Conservation (phyloP, 208 protist genomes). For the Jaenimonas drosophilae region DNA sequence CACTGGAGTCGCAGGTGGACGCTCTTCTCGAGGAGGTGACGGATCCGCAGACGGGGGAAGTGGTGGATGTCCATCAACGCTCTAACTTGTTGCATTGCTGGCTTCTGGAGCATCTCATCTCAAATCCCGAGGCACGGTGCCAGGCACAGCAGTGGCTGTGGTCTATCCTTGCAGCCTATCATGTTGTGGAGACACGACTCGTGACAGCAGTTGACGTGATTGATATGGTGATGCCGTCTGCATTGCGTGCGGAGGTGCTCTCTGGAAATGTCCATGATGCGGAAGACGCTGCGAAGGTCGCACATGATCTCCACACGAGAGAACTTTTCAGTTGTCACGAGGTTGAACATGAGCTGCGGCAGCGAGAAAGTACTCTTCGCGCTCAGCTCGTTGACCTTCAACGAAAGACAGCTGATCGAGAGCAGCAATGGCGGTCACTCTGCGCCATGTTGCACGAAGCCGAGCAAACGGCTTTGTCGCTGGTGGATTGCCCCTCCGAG, state of each 20-base stretch:
- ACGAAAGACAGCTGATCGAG: conserved; percentile 23
- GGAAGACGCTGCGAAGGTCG: neutral
- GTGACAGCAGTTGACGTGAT: conserved; percentile 42
- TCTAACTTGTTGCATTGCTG: conserved; percentile 53
- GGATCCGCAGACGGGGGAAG: conserved; percentile 35
- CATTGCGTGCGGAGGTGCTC: neutral
- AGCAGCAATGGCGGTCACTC: conserved; percentile 46
- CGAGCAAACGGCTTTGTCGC: conserved; percentile 22
- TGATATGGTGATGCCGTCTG: neutral
- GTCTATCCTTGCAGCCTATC: conserved; percentile 49
- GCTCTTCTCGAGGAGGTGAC: conserved; percentile 11
- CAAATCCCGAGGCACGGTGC: conserved; percentile 14
- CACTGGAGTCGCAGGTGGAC: too few species aligned
- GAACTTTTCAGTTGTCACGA: too few species aligned
- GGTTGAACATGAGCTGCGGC: conserved; percentile 26
- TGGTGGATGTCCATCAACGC: conserved; percentile 35
- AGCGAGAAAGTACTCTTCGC: conserved; percentile 3
- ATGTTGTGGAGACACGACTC: conserved; percentile 54
- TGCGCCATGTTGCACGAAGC: conserved; percentile 43
- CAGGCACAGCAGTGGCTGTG: conserved; percentile 67
- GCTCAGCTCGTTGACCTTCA: too few species aligned
- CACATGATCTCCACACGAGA: too few species aligned
- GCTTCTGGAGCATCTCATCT: conserved; percentile 37
- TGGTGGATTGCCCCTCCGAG: conserved; percentile 21
- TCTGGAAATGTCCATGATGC: too few species aligned